Evolutionary conservation across 805 yeast species (phyloP).

Genomic region (Kluyveromyces dobzhanskii): DNA sequence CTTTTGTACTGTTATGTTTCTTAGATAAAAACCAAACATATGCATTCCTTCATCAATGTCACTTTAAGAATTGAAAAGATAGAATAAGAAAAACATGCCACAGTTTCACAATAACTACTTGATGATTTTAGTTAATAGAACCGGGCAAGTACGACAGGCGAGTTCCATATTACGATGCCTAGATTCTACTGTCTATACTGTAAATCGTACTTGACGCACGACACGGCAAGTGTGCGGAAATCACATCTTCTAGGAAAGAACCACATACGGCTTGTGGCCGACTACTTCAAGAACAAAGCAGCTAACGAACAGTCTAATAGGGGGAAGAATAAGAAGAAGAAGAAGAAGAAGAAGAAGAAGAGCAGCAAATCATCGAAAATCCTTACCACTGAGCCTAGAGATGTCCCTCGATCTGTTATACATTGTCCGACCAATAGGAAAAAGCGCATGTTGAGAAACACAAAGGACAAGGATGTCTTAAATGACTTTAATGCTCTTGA

Average conservation of each 20-base stretch:
- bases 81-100: no score
- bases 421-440: conserved; percentile 8
- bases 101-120: no score
- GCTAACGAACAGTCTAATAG: conserved; percentile 2
- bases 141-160: no score
- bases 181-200: conserved; percentile 82
- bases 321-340: background rate
- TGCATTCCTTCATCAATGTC: no score
- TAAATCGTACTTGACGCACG: conserved; percentile 75
- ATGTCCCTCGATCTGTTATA: conserved; percentile 3
- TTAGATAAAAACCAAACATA: no score
- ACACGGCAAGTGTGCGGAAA: conserved; percentile 76
- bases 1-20: no score
- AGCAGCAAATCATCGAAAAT: background rate
- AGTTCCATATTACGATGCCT: no score
- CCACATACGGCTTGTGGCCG: conserved; percentile 63
- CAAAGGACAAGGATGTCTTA: background rate
- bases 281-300: conserved; percentile 52
- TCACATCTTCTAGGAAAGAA: conserved; percentile 72
- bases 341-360: background rate
- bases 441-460: background rate
- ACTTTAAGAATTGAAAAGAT: no score
- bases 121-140: no score
- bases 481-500: conserved; percentile 1
- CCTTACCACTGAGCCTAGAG: conserved; percentile 1